phyloP scores from a whole-genome alignment of 495 filamentous ascomycete species.

The Parmelia sp. region DNA sequence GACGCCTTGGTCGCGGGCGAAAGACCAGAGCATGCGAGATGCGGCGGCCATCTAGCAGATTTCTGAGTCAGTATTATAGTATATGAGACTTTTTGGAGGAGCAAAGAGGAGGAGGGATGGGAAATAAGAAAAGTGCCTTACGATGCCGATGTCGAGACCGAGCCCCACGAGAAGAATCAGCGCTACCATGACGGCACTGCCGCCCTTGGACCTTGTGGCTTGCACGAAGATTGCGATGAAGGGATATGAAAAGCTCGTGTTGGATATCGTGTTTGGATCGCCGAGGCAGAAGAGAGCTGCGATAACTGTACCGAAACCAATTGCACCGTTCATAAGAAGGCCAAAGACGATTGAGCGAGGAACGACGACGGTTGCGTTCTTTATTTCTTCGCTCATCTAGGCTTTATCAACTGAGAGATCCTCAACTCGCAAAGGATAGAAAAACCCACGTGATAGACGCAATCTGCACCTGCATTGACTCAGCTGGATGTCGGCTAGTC shows the following conservation, averaged over 20 bases:
- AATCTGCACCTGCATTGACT: slow-evolving; percentile 25
- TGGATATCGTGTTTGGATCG: slow-evolving; percentile 27
- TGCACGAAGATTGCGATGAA: slow-evolving; percentile 38
- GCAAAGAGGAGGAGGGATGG: too few species aligned
- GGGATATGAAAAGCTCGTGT: slow-evolving; percentile 29
- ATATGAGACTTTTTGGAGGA: too few species aligned
- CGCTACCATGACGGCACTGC: slow-evolving; percentile 29
- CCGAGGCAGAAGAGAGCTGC: slow-evolving; percentile 30
- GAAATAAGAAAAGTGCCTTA: too few species aligned
- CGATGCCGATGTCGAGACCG: slow-evolving; percentile 39
- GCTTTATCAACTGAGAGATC: slow-evolving; percentile 2
- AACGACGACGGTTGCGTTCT: slow-evolving; percentile 36
- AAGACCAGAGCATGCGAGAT: slow-evolving; percentile 37
- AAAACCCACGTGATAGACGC: slow-evolving; percentile 32
- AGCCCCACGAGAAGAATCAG: slow-evolving; percentile 36
- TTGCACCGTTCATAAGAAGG: slow-evolving; percentile 38
- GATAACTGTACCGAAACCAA: slow-evolving; percentile 30
- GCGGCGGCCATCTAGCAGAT: slow-evolving; percentile 43
- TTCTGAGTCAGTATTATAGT: too few species aligned
- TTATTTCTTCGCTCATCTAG: slow-evolving; percentile 40
- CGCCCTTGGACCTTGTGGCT: slow-evolving; percentile 28
- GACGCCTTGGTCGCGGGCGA: slow-evolving; percentile 38
- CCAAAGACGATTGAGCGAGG: slow-evolving; percentile 41
- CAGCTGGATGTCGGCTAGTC: slow-evolving; percentile 4
- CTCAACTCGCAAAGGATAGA: not conserved